A percentile compares a stretch with the other conserved stretches of the same genome.
These are phyloP conservation scores for Clitocybe nebularis DNA, from an alignment of 1,284 basidiomycete genomes.

Conservation along the genomic window DNA sequence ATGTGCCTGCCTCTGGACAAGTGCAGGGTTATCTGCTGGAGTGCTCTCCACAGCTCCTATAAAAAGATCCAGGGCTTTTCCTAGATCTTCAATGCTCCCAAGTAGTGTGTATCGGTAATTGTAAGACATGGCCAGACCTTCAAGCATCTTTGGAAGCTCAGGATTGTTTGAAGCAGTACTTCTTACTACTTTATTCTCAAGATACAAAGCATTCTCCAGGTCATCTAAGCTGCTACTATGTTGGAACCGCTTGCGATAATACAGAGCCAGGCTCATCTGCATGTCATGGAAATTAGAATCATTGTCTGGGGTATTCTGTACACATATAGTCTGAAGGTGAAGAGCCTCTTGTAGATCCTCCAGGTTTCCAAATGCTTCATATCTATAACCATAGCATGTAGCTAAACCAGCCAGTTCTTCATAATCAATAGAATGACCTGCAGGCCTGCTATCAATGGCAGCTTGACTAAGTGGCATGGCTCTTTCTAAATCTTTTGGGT, in stretches of 20 bases:
- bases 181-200: background rate
- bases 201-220: background rate
- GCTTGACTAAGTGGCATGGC: no score
- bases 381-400: background rate
- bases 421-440: background rate
- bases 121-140: background rate
- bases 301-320: background rate
- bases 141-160: background rate
- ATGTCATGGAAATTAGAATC: background rate
- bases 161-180: background rate
- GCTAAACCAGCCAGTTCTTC: background rate
- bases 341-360: background rate
- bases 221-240: background rate
- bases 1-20: background rate
- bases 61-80: background rate
- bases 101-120: background rate
- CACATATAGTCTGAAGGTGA: background rate
- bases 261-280: background rate
- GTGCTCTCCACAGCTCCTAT: background rate
- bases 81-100: background rate
- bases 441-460: background rate
- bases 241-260: background rate
- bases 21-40: background rate
- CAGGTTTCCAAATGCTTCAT: background rate
- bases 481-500: background rate